Base-by-base conservation (phyloP, 2,329 filamentous ascomycete genomes). In the Pezicula neosporulosa region DNA sequence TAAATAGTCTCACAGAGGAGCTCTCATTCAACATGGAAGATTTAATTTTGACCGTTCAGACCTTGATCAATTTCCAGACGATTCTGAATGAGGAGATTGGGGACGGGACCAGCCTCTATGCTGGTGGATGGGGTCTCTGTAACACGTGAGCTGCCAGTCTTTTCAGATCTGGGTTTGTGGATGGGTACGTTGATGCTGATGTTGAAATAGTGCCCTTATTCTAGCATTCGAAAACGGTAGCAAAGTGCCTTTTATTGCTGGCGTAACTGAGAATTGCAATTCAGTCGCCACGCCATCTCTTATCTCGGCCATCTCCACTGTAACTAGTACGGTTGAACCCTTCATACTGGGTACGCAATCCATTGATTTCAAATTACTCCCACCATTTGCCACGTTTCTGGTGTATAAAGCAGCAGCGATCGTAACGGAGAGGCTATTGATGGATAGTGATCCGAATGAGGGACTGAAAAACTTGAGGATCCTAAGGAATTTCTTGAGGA, bases 341-440 rank as follows among this genome's bases (percentile, higher is more conserved):
- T 53, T 59, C 21, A 47, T 35, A 21, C 12, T 42, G 13, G 50
- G 37, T 27, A 44, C n/a, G 15, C 44, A 49, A 36, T 24, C 45
- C 18, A 41, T 57, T 37, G 47, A 56, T 36, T 52, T 56, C 39
- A 45, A 52, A 9, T n/a, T 44, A n/a, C 41, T 60, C 21, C 41
- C 56, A 44, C 56, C 57, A 36, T 58, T 58, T 30, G 42, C 52
- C 24, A 41, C 49, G 3, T 54, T 52, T 44, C 44, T 54, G 21
- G 56, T 58, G 19, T 60, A 52, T 37, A 60, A 58, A 48, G 48
- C 56, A 24, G 56, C 56, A 44, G 46, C 47, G 19, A 51, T 55
- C 15, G 41, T 55, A 27, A 58, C 54, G 5, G 47, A 55, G 37
- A 56, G 52, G 45, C 42, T 60, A 16, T 48, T 47, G 42, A 50